phyloP scores from a whole-genome alignment of 2,329 filamentous ascomycete species.

The Lithohypha guttulata region DNA sequence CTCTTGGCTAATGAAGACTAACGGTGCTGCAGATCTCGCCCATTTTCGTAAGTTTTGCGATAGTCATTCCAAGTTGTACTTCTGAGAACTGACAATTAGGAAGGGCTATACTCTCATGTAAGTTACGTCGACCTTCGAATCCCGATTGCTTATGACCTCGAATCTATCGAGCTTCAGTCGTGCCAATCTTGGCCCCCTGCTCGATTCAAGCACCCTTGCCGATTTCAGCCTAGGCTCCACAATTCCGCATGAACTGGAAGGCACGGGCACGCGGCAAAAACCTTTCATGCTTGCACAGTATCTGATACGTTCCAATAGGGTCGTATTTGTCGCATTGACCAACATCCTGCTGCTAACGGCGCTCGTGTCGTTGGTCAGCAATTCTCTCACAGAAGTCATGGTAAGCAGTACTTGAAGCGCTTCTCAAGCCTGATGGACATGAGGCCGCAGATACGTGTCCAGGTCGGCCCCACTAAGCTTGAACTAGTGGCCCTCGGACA shows the following conservation, averaged over 20 bases:
- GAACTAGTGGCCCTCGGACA: no score
- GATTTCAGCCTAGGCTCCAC: background rate
- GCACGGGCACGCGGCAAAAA: background rate
- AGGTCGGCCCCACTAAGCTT: no score
- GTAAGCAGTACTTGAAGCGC: background rate
- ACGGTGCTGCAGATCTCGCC: slow-evolving; percentile 18
- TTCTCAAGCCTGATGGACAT: no score
- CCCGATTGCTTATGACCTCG: background rate
- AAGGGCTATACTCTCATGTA: slow-evolving; percentile 22
- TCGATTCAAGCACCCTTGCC: no score
- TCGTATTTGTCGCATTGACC: slow-evolving; percentile 50
- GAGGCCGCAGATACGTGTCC: slow-evolving; percentile 3
- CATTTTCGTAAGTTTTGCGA: no score
- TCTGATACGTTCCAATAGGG: slow-evolving; percentile 31
- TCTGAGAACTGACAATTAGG: no score
- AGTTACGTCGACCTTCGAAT: slow-evolving; percentile 7
- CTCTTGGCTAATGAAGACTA: slow-evolving; percentile 2
- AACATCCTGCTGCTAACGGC: slow-evolving; percentile 52
- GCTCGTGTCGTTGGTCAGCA: slow-evolving; percentile 47
- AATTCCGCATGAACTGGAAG: background rate
- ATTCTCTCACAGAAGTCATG: slow-evolving; percentile 46
- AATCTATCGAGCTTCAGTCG: no score
- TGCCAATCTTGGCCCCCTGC: no score
- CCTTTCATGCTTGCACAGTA: no score
- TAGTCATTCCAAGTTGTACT: no score